These are phyloP conservation scores for Aureobasidium pullulans DNA, from an alignment of 2,329 filamentous ascomycete species.

Conservation along the genomic window DNA sequence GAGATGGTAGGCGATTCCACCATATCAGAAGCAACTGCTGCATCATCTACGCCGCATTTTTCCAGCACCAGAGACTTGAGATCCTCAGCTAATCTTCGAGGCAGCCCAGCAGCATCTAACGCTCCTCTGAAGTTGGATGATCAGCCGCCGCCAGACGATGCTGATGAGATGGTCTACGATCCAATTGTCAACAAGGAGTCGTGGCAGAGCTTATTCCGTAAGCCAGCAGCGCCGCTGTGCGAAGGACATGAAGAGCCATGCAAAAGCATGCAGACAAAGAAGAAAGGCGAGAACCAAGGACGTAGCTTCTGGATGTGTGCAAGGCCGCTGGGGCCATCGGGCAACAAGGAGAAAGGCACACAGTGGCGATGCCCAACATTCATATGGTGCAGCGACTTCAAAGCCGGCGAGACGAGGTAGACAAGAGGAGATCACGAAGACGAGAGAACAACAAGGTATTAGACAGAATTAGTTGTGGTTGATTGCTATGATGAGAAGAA, in stretches of 20 bases:
- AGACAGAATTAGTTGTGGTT: not conserved
- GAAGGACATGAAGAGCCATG: slow-evolving; percentile 81
- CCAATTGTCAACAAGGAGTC: slow-evolving; percentile 68
- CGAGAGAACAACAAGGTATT: too few relatives aligned
- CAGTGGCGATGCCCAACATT: slow-evolving; percentile 87
- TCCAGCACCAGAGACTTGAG: not conserved
- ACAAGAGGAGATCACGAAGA: too few relatives aligned
- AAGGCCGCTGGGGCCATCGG: slow-evolving; percentile 75
- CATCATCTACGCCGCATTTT: not conserved
- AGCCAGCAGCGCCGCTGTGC: slow-evolving; percentile 66
- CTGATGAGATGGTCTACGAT: slow-evolving; percentile 50
- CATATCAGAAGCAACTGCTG: not conserved
- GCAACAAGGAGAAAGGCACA: slow-evolving; percentile 73
- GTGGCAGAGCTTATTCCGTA: slow-evolving; percentile 78
- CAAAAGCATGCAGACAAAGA: slow-evolving; percentile 76
- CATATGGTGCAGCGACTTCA: slow-evolving; percentile 61
- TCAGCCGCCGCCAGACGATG: slow-evolving; percentile 17
- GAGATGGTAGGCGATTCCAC: not conserved
- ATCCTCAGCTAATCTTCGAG: not conserved
- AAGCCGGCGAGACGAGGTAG: slow-evolving; percentile 23
- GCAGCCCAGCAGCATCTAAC: not conserved
- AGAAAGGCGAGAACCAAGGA: slow-evolving; percentile 73
- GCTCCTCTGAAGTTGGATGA: slow-evolving; percentile 2
- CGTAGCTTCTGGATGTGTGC: slow-evolving; percentile 61
- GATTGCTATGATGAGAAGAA: slow-evolving; percentile 1